A percentile compares a stretch with the other conserved stretches of the same genome.
phyloP scores from a whole-genome alignment of 306 rosid genomes.

The Corylus americana region DNA sequence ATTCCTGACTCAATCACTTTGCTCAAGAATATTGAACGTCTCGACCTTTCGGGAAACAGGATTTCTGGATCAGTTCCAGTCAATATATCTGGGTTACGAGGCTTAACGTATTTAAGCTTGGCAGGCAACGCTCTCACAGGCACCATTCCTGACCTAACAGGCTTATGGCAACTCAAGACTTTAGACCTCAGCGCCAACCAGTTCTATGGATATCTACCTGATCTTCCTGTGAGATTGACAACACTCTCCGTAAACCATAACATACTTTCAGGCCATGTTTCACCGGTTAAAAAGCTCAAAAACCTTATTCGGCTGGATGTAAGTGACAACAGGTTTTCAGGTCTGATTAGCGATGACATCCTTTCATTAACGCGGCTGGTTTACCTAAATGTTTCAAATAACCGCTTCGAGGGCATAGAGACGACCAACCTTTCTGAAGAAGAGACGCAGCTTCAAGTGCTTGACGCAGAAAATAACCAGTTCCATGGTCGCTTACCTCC shows the following conservation, averaged over 20 bases:
- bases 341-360: conserved; percentile 28
- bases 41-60: conserved; percentile 39
- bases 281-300: conserved; percentile 29
- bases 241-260: conserved; percentile 31
- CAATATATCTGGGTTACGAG: conserved; percentile 15
- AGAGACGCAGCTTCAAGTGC: conserved; percentile 28
- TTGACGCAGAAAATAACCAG: conserved; percentile 45
- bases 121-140: conserved; percentile 44
- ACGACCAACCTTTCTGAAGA: conserved; percentile 2
- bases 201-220: conserved; percentile 39
- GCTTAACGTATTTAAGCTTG: conserved; percentile 39
- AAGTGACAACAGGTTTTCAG: conserved; percentile 45
- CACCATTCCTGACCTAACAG: conserved; percentile 38
- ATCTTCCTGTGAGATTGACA: conserved; percentile 38
- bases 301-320: conserved; percentile 30
- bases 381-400: conserved; percentile 43
- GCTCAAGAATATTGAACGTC: conserved; percentile 32
- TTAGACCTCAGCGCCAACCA: conserved; percentile 42
- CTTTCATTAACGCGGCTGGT: conserved; percentile 22
- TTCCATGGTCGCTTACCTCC: conserved; percentile 44
- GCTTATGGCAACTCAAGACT: conserved; percentile 40
- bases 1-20: conserved; percentile 27
- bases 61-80: conserved; percentile 40
- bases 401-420: conserved; percentile 38
- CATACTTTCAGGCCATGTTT: conserved; percentile 28